Conservation (phyloP, 139 green algal genomes). For the Desmodesmus armatus region DNA sequence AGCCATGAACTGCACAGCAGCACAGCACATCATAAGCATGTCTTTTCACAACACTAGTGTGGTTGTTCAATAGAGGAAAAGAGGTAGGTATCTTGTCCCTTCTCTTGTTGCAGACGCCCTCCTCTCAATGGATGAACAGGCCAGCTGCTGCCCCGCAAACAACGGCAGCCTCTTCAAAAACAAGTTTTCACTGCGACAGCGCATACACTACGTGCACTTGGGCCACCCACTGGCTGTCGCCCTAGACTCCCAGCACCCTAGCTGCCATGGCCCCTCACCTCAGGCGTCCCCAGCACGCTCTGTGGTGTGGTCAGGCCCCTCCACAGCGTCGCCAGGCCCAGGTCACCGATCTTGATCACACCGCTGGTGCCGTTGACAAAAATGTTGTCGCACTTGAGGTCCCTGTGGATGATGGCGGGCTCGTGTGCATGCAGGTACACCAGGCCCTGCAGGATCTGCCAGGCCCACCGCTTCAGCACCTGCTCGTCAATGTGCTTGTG, state of each 20-base stretch:
- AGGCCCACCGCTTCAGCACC: constrained; percentile 95
- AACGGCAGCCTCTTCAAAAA: too few relatives aligned
- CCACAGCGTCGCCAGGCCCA: constrained; percentile 96
- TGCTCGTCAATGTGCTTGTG: constrained; percentile 93
- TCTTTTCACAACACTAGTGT: background rate
- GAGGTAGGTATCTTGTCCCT: too few relatives aligned
- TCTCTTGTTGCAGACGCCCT: too few relatives aligned
- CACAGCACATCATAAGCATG: background rate
- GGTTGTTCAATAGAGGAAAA: too few relatives aligned
- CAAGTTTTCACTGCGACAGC: too few relatives aligned
- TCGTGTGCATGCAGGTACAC: constrained; percentile 96
- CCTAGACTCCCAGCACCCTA: too few relatives aligned
- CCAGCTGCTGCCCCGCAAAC: too few relatives aligned
- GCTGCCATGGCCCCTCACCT: too few relatives aligned
- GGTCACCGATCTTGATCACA: constrained; percentile 98
- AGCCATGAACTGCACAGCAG: constrained; percentile 95
- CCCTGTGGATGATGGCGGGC: constrained; percentile 90
- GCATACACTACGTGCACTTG: too few relatives aligned
- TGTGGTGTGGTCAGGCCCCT: constrained; percentile 89
- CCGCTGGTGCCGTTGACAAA: constrained; percentile 96
- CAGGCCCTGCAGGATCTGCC: constrained; percentile 97
- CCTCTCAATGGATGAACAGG: too few relatives aligned
- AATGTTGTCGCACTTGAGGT: constrained; percentile 96
- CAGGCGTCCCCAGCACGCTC: constrained; percentile 83
- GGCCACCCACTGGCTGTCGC: too few relatives aligned